Percentiles rank a stretch among this genome's conserved stretches.
These are phyloP conservation scores for Pyrenophora graminea DNA, from an alignment of 2,329 filamentous ascomycete genomes.

Conservation along the genomic window DNA sequence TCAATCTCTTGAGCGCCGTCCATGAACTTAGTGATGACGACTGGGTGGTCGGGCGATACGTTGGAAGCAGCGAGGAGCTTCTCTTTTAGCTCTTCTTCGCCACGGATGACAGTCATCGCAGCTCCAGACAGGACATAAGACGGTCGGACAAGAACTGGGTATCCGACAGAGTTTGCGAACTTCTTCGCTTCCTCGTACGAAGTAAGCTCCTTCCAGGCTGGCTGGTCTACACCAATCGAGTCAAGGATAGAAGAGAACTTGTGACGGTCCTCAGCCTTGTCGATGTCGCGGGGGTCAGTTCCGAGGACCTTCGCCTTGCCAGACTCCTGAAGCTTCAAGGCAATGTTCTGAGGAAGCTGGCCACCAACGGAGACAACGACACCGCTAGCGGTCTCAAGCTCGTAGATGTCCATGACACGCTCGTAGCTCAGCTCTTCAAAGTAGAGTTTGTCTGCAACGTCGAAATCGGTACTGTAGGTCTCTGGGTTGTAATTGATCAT, in stretches of 20 bases:
- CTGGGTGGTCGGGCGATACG: conserved; percentile 94
- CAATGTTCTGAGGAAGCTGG: conserved; percentile 96
- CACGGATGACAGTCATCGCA: conserved; percentile 96
- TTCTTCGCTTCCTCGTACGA: conserved; percentile 84
- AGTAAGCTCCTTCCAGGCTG: conserved; percentile 95
- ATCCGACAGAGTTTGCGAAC: conserved; percentile 83
- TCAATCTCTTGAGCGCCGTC: conserved; percentile 96
- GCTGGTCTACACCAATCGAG: conserved; percentile 95
- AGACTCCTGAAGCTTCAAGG: conserved; percentile 86
- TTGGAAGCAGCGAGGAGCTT: conserved; percentile 89
- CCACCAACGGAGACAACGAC: conserved; percentile 96
- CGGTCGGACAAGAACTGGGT: conserved; percentile 92
- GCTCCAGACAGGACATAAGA: conserved; percentile 96
- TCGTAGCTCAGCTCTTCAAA: conserved; percentile 98
- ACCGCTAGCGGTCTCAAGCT: conserved; percentile 80
- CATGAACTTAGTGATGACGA: conserved; percentile 98
- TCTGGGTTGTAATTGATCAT: conserved; percentile 73
- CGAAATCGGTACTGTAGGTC: conserved; percentile 71
- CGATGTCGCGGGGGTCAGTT: conserved; percentile 90
- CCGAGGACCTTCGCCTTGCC: conserved; percentile 90
- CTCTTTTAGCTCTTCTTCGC: conserved; percentile 85
- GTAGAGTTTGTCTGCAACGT: conserved; percentile 88
- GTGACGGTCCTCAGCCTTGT: conserved; percentile 96
- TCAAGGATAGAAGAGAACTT: conserved; percentile 98
- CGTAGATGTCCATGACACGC: conserved; percentile 98